Conservation (phyloP, 2,329 filamentous ascomycete species). For the Ceratocystis papillata region DNA sequence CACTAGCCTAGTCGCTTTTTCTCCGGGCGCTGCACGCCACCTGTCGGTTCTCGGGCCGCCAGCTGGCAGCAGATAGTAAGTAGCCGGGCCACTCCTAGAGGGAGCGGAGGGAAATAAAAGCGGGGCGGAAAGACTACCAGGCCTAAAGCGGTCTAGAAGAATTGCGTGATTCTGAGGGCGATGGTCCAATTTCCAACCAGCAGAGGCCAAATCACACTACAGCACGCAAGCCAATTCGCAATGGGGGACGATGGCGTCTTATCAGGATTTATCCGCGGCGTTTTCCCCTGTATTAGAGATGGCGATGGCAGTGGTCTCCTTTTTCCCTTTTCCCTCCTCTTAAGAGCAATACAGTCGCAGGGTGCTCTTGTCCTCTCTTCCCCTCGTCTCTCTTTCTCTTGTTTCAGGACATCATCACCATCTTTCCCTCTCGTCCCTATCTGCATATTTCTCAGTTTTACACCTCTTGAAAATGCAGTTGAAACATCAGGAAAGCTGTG, state of each 20-base stretch:
- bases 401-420: not conserved
- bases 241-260: constrained; percentile 4
- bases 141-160: constrained; percentile 23
- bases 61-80: constrained; percentile 20
- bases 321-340: not conserved
- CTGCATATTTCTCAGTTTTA: not conserved
- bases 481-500: constrained; percentile 25
- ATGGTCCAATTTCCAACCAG: constrained; percentile 21
- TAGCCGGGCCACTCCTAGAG: not conserved
- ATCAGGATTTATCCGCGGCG: not conserved
- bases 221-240: not conserved
- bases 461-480: constrained; percentile 23
- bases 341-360: not conserved
- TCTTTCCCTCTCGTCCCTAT: not conserved
- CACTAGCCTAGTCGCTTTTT: not conserved
- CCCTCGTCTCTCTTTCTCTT: not conserved
- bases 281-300: not conserved
- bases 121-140: constrained; percentile 11
- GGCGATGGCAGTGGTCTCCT: not conserved
- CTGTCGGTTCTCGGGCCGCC: not conserved
- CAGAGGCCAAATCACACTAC: constrained; percentile 4
- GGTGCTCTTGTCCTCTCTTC: not conserved
- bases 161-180: constrained; percentile 23
- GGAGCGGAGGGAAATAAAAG: constrained; percentile 20
- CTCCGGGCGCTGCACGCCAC: not conserved